A percentile compares a stretch with the other conserved stretches of the same genome.
Conservation (phyloP, 164 flowering plant genomes). For the Nymphaea colorata region DNA sequence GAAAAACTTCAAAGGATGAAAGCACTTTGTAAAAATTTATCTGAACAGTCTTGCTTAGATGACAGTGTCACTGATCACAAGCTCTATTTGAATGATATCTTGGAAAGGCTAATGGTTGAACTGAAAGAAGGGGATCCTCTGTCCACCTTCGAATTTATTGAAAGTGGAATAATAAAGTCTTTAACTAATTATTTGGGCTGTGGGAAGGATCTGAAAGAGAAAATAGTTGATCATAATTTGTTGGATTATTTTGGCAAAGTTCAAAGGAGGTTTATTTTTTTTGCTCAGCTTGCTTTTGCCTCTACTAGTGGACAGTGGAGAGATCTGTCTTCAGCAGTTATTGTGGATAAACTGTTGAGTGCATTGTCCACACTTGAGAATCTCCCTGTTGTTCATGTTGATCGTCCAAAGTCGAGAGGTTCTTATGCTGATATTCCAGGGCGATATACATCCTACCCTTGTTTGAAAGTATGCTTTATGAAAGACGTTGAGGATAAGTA, state of each 20-base stretch:
- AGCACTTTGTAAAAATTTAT: conserved; percentile 28
- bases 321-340: conserved; percentile 25
- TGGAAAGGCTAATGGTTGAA: conserved; percentile 39
- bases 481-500: conserved; percentile 47
- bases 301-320: conserved; percentile 12
- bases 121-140: conserved; percentile 51
- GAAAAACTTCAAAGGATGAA: conserved; percentile 54
- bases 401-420: conserved; percentile 27
- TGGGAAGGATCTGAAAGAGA: conserved; percentile 30
- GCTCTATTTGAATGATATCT: conserved; percentile 28
- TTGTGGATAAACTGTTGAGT: conserved; percentile 48
- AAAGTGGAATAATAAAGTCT: conserved; percentile 72
- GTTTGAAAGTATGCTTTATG: conserved; percentile 56
- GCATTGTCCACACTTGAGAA: conserved; percentile 66
- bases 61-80: conserved; percentile 23
- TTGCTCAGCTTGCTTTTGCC: conserved; percentile 41
- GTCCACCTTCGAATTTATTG: conserved; percentile 89
- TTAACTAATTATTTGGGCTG: conserved; percentile 43
- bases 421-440: conserved; percentile 64
- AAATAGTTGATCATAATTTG: conserved; percentile 6
- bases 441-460: conserved; percentile 32
- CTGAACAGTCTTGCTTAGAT: conserved; percentile 1
- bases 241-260: conserved; percentile 8
- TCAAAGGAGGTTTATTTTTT: conserved; percentile 48
- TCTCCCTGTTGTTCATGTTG: conserved; percentile 53